These are phyloP conservation scores for Lachnellula hyalina DNA, from an alignment of 2,329 filamentous ascomycete genomes.

Conservation along the genomic window DNA sequence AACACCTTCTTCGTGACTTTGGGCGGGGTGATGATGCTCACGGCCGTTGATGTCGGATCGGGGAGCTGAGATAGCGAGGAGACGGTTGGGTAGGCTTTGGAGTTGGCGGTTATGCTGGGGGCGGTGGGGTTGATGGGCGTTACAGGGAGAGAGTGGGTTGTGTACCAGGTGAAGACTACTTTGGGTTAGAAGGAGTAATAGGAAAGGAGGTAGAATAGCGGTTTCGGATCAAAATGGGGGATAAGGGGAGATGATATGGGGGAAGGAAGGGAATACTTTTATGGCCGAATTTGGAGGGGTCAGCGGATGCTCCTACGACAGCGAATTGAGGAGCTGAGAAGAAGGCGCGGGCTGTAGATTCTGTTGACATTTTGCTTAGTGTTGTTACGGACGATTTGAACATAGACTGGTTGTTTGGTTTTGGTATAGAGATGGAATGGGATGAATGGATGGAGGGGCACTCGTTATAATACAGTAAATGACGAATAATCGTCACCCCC, in stretches of 20 bases:
- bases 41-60: constrained; percentile 62
- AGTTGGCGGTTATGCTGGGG: constrained; percentile 54
- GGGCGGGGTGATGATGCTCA: constrained; percentile 87
- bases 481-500: too few species aligned
- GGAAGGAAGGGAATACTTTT: constrained; percentile 53
- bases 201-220: too few species aligned
- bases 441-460: neutral
- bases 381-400: neutral
- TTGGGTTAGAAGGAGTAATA: neutral
- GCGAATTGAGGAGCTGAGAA: constrained; percentile 77
- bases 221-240: too few species aligned
- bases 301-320: constrained; percentile 83
- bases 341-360: constrained; percentile 69
- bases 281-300: constrained; percentile 81
- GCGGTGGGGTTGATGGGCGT: constrained; percentile 78
- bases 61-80: constrained; percentile 56
- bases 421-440: neutral
- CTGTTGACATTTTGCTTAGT: constrained; percentile 51
- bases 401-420: neutral
- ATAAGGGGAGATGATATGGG: neutral
- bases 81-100: constrained; percentile 42
- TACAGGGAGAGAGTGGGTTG: constrained; percentile 66
- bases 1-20: constrained; percentile 68
- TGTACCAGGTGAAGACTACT: constrained; percentile 89
- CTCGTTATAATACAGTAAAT: too few species aligned